Evolutionary conservation across 108 stramenopile genomes (phyloP).

Genomic region (Epithemia pelagica): DNA sequence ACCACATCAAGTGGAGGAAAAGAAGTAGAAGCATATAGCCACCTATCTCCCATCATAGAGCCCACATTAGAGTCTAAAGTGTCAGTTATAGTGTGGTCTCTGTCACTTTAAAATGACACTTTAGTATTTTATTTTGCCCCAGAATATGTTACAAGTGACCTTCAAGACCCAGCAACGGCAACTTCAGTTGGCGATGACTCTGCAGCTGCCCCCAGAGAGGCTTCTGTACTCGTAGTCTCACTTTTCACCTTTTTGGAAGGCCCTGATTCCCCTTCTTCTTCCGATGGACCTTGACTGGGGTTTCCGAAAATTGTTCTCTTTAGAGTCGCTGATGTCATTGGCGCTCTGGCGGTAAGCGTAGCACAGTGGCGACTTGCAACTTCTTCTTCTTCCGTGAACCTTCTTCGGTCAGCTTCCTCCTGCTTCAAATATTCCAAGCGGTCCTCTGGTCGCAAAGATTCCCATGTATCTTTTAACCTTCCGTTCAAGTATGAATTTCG

Average conservation of each 20-base stretch:
- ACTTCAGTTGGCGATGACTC: neutral
- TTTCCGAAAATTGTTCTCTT: neutral
- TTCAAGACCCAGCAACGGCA: neutral
- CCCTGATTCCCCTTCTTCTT: neutral
- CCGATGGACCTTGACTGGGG: neutral
- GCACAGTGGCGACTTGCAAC: slow-evolving; percentile 87
- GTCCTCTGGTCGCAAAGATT: slow-evolving; percentile 33
- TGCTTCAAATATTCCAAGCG: slow-evolving; percentile 47
- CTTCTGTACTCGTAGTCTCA: neutral
- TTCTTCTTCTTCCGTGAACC: slow-evolving; percentile 84
- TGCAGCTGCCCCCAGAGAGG: no score
- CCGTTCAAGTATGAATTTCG: slow-evolving; percentile 66
- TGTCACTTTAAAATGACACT: neutral
- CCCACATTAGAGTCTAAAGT: no score
- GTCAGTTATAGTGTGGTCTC: no score
- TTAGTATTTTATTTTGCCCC: neutral
- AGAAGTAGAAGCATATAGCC: no score
- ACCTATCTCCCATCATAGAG: no score
- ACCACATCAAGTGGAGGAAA: slow-evolving; percentile 12
- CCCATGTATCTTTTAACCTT: slow-evolving; percentile 67
- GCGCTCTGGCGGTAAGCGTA: slow-evolving; percentile 65
- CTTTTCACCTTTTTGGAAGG: neutral
- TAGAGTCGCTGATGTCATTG: neutral
- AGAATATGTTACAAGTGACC: neutral
- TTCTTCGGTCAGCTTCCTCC: slow-evolving; percentile 73